phyloP scores from a whole-genome alignment of 257 asterid species.

The Fraxinus excelsior region DNA sequence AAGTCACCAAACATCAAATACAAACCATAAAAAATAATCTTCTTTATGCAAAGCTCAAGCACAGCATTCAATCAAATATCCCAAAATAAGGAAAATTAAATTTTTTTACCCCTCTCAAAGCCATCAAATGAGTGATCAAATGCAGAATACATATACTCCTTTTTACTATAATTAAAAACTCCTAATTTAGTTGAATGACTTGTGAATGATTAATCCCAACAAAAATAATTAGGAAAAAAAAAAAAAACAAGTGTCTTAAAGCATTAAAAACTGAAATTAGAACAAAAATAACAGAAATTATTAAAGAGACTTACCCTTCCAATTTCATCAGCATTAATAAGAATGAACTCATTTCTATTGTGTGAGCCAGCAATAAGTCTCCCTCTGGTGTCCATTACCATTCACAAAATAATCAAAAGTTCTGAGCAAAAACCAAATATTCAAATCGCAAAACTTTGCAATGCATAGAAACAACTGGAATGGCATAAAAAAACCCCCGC shows the following conservation, averaged over 20 bases:
- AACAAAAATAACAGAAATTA: slow-evolving; percentile 25
- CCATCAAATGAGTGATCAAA: too few species aligned
- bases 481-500: neutral
- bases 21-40: neutral
- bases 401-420: slow-evolving; percentile 26
- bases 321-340: slow-evolving; percentile 82
- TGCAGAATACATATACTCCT: neutral
- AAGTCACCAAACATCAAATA: slow-evolving; percentile 1
- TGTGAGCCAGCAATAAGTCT: slow-evolving; percentile 90
- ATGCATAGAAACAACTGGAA: slow-evolving; percentile 24
- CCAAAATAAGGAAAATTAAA: neutral
- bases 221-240: neutral
- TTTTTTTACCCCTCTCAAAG: neutral
- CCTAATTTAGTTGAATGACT: neutral
- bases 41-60: slow-evolving; percentile 2
- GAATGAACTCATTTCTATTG: slow-evolving; percentile 73
- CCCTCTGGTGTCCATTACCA: slow-evolving; percentile 82
- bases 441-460: slow-evolving; percentile 26
- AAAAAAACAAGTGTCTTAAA: slow-evolving; percentile 11
- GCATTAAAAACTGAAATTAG: slow-evolving; percentile 7
- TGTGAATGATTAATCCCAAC: neutral
- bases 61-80: neutral
- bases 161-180: neutral
- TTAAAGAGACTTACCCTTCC: slow-evolving; percentile 54
- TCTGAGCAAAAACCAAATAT: slow-evolving; percentile 16